Conservation (phyloP, 2,329 filamentous ascomycete genomes). For the Helminthosporium solani region DNA sequence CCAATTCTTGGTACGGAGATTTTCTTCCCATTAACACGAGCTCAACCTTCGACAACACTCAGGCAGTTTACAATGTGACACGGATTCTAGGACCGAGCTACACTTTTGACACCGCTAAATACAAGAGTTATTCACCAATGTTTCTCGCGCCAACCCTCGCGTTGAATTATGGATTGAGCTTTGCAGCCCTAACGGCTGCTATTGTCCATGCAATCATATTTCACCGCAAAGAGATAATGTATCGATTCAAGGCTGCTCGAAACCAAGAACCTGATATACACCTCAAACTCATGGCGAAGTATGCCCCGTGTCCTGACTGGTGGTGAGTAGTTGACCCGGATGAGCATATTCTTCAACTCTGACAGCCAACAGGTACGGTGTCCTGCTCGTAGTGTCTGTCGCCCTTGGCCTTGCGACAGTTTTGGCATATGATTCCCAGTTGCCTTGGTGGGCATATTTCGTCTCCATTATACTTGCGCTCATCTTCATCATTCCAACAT, state of each 20-base stretch:
- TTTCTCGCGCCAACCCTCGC: constrained; percentile 43
- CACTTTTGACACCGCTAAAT: constrained; percentile 36
- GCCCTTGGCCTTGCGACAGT: constrained; percentile 30
- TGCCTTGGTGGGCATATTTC: constrained; percentile 41
- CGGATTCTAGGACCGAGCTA: constrained; percentile 31
- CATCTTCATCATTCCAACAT: constrained; percentile 62
- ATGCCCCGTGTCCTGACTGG: constrained; percentile 38
- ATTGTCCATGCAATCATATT: constrained; percentile 37
- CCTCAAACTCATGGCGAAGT: constrained; percentile 35
- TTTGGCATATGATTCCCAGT: constrained; percentile 40
- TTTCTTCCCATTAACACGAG: constrained; percentile 41
- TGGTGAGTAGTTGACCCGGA: constrained; percentile 15
- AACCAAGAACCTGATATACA: constrained; percentile 38
- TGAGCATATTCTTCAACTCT: background rate
- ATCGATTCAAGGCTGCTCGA: constrained; percentile 35
- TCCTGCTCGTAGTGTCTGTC: constrained; percentile 55
- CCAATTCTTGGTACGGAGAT: constrained; percentile 33
- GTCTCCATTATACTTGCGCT: constrained; percentile 47
- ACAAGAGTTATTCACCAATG: constrained; percentile 39
- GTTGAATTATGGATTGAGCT: constrained; percentile 41
- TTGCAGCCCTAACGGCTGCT: constrained; percentile 40
- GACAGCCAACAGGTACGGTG: constrained; percentile 36
- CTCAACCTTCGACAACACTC: constrained; percentile 40
- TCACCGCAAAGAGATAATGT: constrained; percentile 41
- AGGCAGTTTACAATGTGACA: constrained; percentile 35